A percentile compares a stretch with the other conserved stretches of the same genome.
Conservation (phyloP, 805 yeast genomes). For the Lipomyces orientalis region DNA sequence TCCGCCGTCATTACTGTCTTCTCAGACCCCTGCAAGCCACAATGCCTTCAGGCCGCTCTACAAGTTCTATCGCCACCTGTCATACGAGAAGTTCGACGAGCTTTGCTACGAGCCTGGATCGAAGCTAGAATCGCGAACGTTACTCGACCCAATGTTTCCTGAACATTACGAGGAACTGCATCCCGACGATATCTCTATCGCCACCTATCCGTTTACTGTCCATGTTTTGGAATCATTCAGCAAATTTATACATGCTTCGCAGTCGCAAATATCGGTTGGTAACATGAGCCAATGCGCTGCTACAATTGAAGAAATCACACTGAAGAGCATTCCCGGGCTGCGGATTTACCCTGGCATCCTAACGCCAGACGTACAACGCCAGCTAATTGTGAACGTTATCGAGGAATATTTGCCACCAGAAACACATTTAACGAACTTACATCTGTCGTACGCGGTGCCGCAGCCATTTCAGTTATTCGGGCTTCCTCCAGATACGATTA, state of each 20-base stretch:
- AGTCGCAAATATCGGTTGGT: constrained; percentile 8
- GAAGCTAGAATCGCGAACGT: not conserved
- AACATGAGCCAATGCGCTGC: not conserved
- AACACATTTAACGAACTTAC: constrained; percentile 48
- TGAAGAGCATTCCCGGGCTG: constrained; percentile 48
- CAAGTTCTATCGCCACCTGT: constrained; percentile 27
- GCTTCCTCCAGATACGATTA: constrained; percentile 16
- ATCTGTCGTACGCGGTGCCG: constrained; percentile 44
- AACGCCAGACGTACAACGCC: constrained; percentile 41
- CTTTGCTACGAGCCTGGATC: constrained; percentile 8
- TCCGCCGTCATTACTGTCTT: not conserved
- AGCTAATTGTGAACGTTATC: constrained; percentile 43
- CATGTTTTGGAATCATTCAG: constrained; percentile 9
- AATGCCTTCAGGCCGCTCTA: constrained; percentile 34
- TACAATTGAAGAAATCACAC: constrained; percentile 29
- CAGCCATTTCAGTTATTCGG: constrained; percentile 45
- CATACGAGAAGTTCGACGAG: constrained; percentile 17
- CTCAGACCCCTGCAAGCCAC: not conserved
- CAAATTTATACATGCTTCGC: constrained; percentile 12
- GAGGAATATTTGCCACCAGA: constrained; percentile 45
- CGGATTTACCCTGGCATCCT: constrained; percentile 40
- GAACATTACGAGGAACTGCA: constrained; percentile 10
- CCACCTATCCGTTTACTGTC: not conserved
- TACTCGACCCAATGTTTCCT: constrained; percentile 21
- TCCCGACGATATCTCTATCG: constrained; percentile 12